These are phyloP conservation scores for Pestalotiopsis sp. DNA, from an alignment of 2,329 filamentous ascomycete genomes.

Conservation along the genomic window DNA sequence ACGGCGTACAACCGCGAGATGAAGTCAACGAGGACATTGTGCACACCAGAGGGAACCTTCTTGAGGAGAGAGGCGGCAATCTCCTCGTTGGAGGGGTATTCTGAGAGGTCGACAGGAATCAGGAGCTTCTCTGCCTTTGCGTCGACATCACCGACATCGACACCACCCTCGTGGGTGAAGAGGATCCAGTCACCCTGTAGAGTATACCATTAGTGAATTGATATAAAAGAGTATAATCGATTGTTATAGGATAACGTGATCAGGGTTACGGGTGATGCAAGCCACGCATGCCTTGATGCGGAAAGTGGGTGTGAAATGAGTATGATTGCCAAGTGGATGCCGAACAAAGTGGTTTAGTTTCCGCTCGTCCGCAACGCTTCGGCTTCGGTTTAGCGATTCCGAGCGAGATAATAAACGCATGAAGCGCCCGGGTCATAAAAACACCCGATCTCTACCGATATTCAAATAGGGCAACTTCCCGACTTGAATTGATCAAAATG, in stretches of 20 bases:
- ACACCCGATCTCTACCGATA: slow-evolving; percentile 15
- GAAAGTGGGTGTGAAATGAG: slow-evolving; percentile 26
- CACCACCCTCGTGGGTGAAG: slow-evolving; percentile 99
- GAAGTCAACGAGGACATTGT: slow-evolving; percentile 99
- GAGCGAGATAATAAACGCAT: slow-evolving; percentile 9
- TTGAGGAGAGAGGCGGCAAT: slow-evolving; percentile 84
- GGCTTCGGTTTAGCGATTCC: slow-evolving; percentile 13
- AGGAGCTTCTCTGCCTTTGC: slow-evolving; percentile 98
- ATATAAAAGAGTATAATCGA: neutral
- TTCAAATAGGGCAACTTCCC: neutral
- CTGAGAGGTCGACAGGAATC: slow-evolving; percentile 89
- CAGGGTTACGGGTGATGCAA: slow-evolving; percentile 5
- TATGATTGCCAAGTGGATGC: slow-evolving; percentile 21
- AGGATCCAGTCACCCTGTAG: slow-evolving; percentile 96
- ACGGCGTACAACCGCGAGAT: slow-evolving; percentile 97
- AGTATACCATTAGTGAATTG: slow-evolving; percentile 17
- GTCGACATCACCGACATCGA: slow-evolving; percentile 98
- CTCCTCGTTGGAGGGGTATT: slow-evolving; percentile 95
- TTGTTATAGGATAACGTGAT: slow-evolving; percentile 11
- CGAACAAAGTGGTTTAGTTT: slow-evolving; percentile 42
- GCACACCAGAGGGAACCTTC: slow-evolving; percentile 92
- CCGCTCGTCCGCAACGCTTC: slow-evolving; percentile 42
- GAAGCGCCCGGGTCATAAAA: slow-evolving; percentile 19
- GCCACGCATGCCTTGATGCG: slow-evolving; percentile 18
- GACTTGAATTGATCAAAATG: neutral